A percentile compares a stretch with the other conserved stretches of the same genome.
Evolutionary conservation across 2,329 filamentous ascomycete species (phyloP).

Genomic region (Periconia sp.): DNA sequence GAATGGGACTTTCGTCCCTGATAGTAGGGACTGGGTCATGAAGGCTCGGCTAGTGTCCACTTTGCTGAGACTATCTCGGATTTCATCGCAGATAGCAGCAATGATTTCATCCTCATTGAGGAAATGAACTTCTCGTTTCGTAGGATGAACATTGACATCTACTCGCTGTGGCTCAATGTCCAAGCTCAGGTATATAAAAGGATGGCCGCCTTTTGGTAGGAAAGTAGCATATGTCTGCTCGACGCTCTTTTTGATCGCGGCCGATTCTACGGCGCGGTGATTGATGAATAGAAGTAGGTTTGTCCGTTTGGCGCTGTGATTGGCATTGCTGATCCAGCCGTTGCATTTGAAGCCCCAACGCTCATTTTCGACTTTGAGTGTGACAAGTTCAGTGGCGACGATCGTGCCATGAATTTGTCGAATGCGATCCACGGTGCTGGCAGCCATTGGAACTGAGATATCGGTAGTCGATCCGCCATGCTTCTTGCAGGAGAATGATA

Average conservation of each 20-base stretch:
- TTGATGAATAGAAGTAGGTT: slow-evolving; percentile 94
- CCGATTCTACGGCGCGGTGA: slow-evolving; percentile 90
- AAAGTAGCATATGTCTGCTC: slow-evolving; percentile 90
- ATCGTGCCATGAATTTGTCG: slow-evolving; percentile 84
- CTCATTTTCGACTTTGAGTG: slow-evolving; percentile 73
- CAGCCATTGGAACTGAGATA: slow-evolving; percentile 75
- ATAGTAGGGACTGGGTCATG: slow-evolving; percentile 85
- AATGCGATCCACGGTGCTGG: slow-evolving; percentile 80
- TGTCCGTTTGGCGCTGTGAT: slow-evolving; percentile 91
- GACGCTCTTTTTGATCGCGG: slow-evolving; percentile 83
- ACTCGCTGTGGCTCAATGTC: slow-evolving; percentile 92
- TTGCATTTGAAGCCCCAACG: slow-evolving; percentile 84
- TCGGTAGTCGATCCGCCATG: slow-evolving; percentile 85
- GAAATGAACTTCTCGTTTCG: slow-evolving; percentile 96
- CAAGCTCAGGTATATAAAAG: slow-evolving; percentile 89
- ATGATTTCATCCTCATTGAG: slow-evolving; percentile 97
- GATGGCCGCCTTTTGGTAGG: slow-evolving; percentile 90
- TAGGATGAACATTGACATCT: slow-evolving; percentile 97
- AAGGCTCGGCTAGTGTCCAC: slow-evolving; percentile 96
- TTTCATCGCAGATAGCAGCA: slow-evolving; percentile 79
- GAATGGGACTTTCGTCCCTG: slow-evolving; percentile 43
- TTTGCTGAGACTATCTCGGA: slow-evolving; percentile 77
- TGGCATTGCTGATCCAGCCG: slow-evolving; percentile 88
- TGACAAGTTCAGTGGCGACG: slow-evolving; percentile 86
- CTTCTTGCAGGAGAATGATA: slow-evolving; percentile 97